Evolutionary conservation across 108 stramenopile species (phyloP), one percentile per base, ranked within the genome.

Genomic region (Nitzschia sp.): DNA sequence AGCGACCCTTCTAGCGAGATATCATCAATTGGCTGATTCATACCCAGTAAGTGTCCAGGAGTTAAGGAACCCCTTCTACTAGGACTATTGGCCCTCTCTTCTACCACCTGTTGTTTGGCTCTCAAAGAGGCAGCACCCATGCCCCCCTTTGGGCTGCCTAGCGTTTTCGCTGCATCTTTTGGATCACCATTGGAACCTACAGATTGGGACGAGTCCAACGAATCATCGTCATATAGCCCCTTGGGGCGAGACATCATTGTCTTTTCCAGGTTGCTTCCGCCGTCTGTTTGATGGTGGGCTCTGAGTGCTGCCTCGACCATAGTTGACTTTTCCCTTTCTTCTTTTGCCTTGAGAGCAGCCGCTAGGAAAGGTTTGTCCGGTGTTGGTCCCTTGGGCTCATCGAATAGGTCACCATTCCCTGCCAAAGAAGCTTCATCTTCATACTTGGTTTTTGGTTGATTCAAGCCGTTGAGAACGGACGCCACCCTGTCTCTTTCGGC

Each of bases 61-160:
- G 14, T 48, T 6, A 48, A 48, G 17, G 14, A 17, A 2, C 46
- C 46, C 46, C 46, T 48, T 6, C 17, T 48, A 3, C n/a, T 17
- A 6, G 17, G 46, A 48, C 14, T 48, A 58, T 10, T 37, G n/a
- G 29, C 20, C 51, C 41, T 48, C 51, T 8, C 34, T 38, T 53
- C 43, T 3, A 29, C 62, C 0, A 19, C 50, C 43, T 67, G 53
- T 11, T 55, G 20, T 25, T 52, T 51, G 34, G 67, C 67, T 44
- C 41, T 67, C 11, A 67, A 21, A 11, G 67, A 53, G 8, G 67
- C 67, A 15, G 53, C 55, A 9, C 29, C 29, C 29, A 34, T 34
- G 29, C 29, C 29, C 1, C 3, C 29, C 29, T 34, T 34, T 34
- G 29, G 29, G 29, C 29, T 34, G 29, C 29, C 29, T 3, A 34